phyloP scores from a whole-genome alignment of 371 early-diverging fungal species.

The Mucor mucedo region DNA sequence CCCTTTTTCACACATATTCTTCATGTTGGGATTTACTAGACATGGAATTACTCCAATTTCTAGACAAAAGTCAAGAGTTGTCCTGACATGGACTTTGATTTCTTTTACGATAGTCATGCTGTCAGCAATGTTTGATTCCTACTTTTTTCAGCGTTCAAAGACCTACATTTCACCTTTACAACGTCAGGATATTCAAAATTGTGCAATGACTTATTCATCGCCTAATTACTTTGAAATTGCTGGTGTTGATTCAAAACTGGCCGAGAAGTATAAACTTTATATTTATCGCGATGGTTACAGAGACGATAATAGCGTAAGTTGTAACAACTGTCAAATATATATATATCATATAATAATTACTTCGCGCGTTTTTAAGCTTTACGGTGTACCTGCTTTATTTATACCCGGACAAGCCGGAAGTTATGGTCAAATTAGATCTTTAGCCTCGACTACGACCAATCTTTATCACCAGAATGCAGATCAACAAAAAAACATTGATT shows the following conservation, averaged over 20 bases:
- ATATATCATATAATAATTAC: neutral
- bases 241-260: slow-evolving; percentile 55
- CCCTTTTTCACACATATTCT: neutral
- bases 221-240: slow-evolving; percentile 67
- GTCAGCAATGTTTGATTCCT: neutral
- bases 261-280: slow-evolving; percentile 75
- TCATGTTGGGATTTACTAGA: slow-evolving; percentile 13
- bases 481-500: slow-evolving; percentile 62
- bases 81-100: neutral
- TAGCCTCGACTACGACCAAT: slow-evolving; percentile 71
- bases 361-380: slow-evolving; percentile 23
- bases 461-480: slow-evolving; percentile 44
- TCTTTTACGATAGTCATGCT: neutral
- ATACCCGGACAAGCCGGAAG: slow-evolving; percentile 94
- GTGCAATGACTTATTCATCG: slow-evolving; percentile 84
- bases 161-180: slow-evolving; percentile 9
- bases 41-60: neutral
- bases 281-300: slow-evolving; percentile 74
- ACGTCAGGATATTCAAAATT: slow-evolving; percentile 59
- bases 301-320: slow-evolving; percentile 36
- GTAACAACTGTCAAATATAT: neutral
- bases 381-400: slow-evolving; percentile 85
- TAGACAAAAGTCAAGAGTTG: neutral
- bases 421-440: slow-evolving; percentile 83
- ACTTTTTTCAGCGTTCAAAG: slow-evolving; percentile 1